Base-by-base conservation (phyloP, 2,329 filamentous ascomycete genomes). In the Ascochyta viciae-villosae region DNA sequence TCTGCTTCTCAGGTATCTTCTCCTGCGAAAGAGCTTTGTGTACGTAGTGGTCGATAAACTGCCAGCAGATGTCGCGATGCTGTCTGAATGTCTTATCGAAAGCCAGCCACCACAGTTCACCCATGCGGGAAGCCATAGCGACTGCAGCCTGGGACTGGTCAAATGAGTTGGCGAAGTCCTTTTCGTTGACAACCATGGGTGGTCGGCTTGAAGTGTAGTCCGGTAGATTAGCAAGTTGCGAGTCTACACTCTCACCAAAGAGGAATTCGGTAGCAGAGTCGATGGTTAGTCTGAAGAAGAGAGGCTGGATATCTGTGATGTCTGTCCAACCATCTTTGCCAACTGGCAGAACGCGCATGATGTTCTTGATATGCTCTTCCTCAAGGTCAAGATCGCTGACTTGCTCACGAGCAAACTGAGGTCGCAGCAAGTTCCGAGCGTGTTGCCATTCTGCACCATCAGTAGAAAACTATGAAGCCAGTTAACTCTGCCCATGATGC, bases 261-360 rank as follows among this genome's bases (percentile, higher is more conserved):
- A 77, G 62, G n/a, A 77, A 68, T 26, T 72, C 67, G 0, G 71
- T 76, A 1, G 75, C 71, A 0, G 73, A 74, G 31, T 77, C 74
- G 13, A 78, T 60, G 1, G 75, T 78, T 27, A 76, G 58, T 26
- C 70, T 65, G 57, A 77, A 76, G 52, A 80, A 79, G 0, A 78
- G 61, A 0, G 74, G 72, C 50, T 77, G 67, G 0, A 80, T 54
- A 55, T 79, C 71, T 4, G 63, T 65, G 2, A 68, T 58, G 26
- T 66, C 55, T 3, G 67, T 65, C 68, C 68, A 73, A 6, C 67
- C 64, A 24, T 63, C 57, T n/a, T 50, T 23, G 42, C 54, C 62
- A 3, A 60, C 55, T 9, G 53, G 57, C 0, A 73, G 37, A n/a
- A 54, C 57, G 4, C 54, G 61, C 24, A 80, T 65, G 39, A 80